Evolutionary conservation across 768 basidiomycete species (phyloP).

Genomic region (Termitomyces sp.): DNA sequence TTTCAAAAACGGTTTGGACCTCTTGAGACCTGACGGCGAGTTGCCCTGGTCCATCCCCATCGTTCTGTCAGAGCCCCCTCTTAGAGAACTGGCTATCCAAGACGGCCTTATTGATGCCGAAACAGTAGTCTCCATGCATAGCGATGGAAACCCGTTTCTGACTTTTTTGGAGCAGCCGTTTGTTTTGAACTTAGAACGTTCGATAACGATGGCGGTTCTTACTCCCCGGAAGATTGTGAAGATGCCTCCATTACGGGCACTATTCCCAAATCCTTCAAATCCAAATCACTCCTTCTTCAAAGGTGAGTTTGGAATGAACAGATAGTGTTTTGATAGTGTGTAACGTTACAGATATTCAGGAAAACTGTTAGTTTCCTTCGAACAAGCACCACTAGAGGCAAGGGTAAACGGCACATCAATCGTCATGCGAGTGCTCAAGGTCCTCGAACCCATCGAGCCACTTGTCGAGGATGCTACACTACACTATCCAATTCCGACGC

Average conservation of each 20-base stretch:
- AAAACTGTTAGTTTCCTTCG: not conserved
- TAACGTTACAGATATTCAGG: not conserved
- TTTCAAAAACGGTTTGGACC: constrained; percentile 16
- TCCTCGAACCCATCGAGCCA: not conserved
- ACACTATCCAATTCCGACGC: not conserved
- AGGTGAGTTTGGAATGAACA: not conserved
- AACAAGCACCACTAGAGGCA: not conserved
- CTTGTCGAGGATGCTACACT: not conserved
- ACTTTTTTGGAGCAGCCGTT: constrained; percentile 5
- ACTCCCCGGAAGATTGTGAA: not conserved
- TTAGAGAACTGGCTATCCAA: not conserved
- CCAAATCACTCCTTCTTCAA: not conserved
- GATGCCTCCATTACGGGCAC: not conserved
- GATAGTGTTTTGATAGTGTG: not conserved
- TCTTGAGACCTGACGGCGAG: constrained; percentile 3
- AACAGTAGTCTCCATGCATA: no score
- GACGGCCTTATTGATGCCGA: not conserved
- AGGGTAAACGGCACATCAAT: not conserved
- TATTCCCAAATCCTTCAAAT: not conserved
- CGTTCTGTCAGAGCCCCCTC: not conserved
- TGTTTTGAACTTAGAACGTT: not conserved
- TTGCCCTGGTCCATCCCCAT: constrained; percentile 15
- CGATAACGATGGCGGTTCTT: not conserved
- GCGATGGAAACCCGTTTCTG: not conserved
- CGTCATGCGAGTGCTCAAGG: not conserved